A percentile compares a stretch with the other conserved stretches of the same genome.
phyloP scores from a whole-genome alignment of 164 flowering plant species.

The Magnolia kwangsiensis region DNA sequence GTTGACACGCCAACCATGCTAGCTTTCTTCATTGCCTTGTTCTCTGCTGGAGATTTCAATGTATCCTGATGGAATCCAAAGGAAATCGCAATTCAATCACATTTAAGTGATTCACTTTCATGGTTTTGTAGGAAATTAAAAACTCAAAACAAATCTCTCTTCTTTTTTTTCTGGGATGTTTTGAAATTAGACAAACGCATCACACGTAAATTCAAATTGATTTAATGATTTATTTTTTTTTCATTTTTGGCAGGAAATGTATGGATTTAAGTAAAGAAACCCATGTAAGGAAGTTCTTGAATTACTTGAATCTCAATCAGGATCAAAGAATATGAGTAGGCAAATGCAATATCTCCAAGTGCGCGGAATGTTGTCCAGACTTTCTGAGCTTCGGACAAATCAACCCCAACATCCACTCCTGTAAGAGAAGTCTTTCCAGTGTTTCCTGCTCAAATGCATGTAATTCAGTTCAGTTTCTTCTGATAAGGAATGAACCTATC shows the following conservation, averaged over 20 bases:
- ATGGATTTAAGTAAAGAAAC: too few species aligned
- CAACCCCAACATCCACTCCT: conserved; percentile 60
- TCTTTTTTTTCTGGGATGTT: too few species aligned
- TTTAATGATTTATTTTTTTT: too few species aligned
- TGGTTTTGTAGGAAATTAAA: not conserved
- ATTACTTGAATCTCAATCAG: conserved; percentile 70
- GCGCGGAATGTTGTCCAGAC: conserved; percentile 57
- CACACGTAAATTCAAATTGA: too few species aligned
- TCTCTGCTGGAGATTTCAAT: conserved; percentile 29
- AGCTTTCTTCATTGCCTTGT: conserved; percentile 63
- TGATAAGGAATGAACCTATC: not conserved
- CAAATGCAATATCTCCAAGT: conserved; percentile 79
- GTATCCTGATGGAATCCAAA: conserved; percentile 6
- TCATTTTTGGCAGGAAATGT: too few species aligned
- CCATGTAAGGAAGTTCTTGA: not conserved
- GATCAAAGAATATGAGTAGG: conserved; percentile 62
- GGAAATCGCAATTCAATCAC: not conserved
- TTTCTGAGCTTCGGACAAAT: conserved; percentile 40
- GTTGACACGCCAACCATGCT: conserved; percentile 26
- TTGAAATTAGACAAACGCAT: too few species aligned
- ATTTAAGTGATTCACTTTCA: not conserved
- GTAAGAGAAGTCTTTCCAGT: conserved; percentile 48
- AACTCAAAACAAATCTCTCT: too few species aligned
- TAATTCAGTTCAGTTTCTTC: not conserved
- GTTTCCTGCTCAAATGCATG: conserved; percentile 36